phyloP scores from a whole-genome alignment of 2,329 filamentous ascomycete species.

The Ceratocystis lukuohia region DNA sequence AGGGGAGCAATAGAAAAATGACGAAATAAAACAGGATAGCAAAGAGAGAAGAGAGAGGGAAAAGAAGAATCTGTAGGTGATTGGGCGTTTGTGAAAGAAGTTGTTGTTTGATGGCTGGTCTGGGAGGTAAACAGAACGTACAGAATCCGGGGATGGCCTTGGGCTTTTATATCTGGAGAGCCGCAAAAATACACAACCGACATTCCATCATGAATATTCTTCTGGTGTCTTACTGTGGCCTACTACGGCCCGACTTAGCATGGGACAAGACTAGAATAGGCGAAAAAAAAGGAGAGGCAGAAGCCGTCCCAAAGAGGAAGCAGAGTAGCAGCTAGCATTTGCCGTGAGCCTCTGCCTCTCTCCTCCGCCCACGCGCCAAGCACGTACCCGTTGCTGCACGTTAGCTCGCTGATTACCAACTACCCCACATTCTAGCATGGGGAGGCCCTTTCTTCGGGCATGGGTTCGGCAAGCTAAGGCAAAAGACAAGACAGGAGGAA shows the following conservation, averaged over 20 bases:
- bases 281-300: not conserved
- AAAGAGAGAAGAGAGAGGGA: not conserved
- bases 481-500: not conserved
- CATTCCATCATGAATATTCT: not conserved
- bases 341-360: conserved; percentile 2
- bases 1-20: not conserved
- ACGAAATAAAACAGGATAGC: not conserved
- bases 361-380: not conserved
- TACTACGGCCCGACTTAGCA: not conserved
- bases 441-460: not conserved
- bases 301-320: not conserved
- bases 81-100: not conserved
- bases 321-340: not conserved
- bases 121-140: not conserved
- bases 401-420: not conserved
- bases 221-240: not conserved
- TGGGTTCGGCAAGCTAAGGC: not conserved
- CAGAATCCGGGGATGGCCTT: not conserved
- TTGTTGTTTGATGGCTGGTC: not conserved
- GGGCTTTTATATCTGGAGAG: conserved; percentile 13
- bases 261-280: not conserved
- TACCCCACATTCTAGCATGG: conserved; percentile 3
- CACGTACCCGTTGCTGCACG: not conserved
- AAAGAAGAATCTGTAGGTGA: too few species aligned
- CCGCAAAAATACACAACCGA: conserved; percentile 16